Conservation (phyloP, 2,329 filamentous ascomycete genomes). For the Hirsutella rhossiliensis region DNA sequence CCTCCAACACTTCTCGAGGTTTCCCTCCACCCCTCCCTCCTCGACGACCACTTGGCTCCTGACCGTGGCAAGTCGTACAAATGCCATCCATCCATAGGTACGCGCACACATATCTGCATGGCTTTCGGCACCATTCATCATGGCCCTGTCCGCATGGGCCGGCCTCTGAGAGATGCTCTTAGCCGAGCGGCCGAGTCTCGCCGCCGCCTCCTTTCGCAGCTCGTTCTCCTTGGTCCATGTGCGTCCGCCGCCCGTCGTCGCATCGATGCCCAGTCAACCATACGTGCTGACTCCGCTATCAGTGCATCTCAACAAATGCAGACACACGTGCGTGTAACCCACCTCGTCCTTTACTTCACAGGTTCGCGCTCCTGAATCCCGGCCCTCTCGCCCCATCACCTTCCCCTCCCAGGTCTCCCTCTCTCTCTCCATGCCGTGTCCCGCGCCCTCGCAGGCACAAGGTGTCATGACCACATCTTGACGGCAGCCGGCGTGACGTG, state of each 20-base stretch:
- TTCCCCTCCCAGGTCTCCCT: background rate
- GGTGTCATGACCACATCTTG: background rate
- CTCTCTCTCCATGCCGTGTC: background rate
- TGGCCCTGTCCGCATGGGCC: background rate
- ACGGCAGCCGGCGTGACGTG: background rate
- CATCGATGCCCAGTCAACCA: conserved; percentile 1
- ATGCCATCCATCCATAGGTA: background rate
- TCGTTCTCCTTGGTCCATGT: background rate
- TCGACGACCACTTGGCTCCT: background rate
- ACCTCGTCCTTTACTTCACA: background rate
- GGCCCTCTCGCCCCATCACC: background rate
- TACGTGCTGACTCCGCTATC: background rate
- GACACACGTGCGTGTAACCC: background rate
- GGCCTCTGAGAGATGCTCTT: conserved; percentile 1
- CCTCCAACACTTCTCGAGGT: too few relatives aligned
- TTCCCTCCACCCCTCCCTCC: background rate
- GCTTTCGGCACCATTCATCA: background rate
- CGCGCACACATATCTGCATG: background rate
- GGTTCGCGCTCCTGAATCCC: background rate
- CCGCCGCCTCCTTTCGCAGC: background rate
- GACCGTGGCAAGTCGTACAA: background rate
- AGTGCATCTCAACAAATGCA: background rate
- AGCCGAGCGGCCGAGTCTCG: conserved; percentile 3
- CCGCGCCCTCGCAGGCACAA: background rate
- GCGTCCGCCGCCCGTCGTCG: conserved; percentile 2